phyloP scores from a whole-genome alignment of 2,329 filamentous ascomycete genomes.

The Diplodia sapinea region DNA sequence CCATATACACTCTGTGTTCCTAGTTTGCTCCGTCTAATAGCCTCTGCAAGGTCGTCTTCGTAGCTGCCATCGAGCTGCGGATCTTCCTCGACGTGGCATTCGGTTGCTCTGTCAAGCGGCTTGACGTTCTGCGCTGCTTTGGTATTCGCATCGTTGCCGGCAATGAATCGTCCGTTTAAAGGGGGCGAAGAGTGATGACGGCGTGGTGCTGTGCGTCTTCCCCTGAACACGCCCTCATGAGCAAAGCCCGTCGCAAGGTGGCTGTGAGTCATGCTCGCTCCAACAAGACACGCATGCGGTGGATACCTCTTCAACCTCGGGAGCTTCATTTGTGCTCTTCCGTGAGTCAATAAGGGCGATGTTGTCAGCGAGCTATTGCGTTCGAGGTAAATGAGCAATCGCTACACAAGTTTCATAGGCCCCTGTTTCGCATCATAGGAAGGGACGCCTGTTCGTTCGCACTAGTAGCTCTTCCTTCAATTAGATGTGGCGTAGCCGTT shows the following conservation, averaged over 20 bases:
- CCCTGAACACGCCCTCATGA: conserved; percentile 5
- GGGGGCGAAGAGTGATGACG: neutral
- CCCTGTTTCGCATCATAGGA: neutral
- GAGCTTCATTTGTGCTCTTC: neutral
- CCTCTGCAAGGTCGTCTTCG: conserved; percentile 18
- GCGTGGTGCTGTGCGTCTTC: neutral
- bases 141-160: neutral
- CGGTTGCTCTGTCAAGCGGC: neutral
- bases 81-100: neutral
- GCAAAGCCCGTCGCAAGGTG: neutral
- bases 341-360: neutral
- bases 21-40: conserved; percentile 10
- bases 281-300: neutral
- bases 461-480: neutral
- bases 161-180: neutral
- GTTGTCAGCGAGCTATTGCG: neutral
- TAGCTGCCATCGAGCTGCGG: neutral
- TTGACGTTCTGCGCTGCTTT: neutral
- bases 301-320: conserved; percentile 14
- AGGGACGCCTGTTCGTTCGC: neutral
- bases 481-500: neutral
- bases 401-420: too few relatives aligned
- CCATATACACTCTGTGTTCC: neutral
- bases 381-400: neutral
- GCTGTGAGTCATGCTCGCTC: neutral